Evolutionary conservation across 73 alveolate genomes (phyloP), one percentile per base, ranked within the genome.

Genomic region (Blepharisma stoltei): DNA sequence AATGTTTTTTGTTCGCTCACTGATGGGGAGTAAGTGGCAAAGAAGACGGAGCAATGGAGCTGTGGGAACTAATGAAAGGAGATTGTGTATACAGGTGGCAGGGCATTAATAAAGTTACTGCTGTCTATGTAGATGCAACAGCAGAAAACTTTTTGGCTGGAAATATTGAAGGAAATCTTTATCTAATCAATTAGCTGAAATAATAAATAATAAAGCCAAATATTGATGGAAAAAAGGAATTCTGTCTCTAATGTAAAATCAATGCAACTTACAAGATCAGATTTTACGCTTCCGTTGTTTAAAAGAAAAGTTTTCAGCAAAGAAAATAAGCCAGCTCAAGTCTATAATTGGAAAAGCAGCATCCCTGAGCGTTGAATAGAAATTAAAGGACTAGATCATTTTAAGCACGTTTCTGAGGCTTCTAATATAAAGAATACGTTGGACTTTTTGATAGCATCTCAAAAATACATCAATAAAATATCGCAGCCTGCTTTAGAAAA

Each of bases 381-480:
- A n/a, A 60, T 60, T 25, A 14, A 25, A 60, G 73, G 73, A 20
- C 37, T 14, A 9, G 45, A 25, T 25, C 18, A 25, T 18, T 60
- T 60, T 60, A n/a, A 60, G 38, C 73, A 60, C 5, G 73, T 60
- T 14, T 60, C 73, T 1, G 73, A 60, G 23, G 23, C 73, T 20
- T n/a, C 46, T 14, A 60, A 60, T 25, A 60, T 14, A n/a, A n/a
- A 25, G 5, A 60, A 60, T 25, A 60, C 73, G 18, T 25, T 20
- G 23, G 73, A 60, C 5, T 60, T 60, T 60, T 60, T 60, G 45
- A 60, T 18, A 38, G 23, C 49, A 8, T 14, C 14, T 38, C 48
- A 60, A 60, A 60, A 60, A 60, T 60, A 60, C 73, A 60, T 60
- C 38, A 60, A 38, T 25, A 14, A n/a, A 60, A 60, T 60, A 14